phyloP scores from a whole-genome alignment of 352 stramenopile species.

The Thalassiosira hispida region DNA sequence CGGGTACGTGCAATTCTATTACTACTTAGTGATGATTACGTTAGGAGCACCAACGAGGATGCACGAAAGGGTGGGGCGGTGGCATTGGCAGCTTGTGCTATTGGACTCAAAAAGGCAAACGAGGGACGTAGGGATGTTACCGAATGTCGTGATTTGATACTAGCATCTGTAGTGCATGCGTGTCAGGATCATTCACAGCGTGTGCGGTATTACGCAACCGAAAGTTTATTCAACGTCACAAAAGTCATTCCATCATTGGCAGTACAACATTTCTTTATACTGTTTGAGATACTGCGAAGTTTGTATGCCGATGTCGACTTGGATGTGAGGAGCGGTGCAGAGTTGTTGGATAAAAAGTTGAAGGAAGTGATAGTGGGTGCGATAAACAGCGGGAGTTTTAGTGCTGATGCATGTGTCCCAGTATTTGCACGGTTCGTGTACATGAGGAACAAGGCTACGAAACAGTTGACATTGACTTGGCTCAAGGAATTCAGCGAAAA shows the following conservation, averaged over 20 bases:
- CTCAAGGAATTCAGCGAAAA: conserved; percentile 82
- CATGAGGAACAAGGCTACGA: conserved; percentile 84
- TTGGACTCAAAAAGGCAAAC: conserved; percentile 82
- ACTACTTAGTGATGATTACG: conserved; percentile 83
- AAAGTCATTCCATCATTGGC: conserved; percentile 80
- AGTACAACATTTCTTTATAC: conserved; percentile 85
- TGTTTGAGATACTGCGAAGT: conserved; percentile 83
- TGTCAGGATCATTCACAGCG: conserved; percentile 85
- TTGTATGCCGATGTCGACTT: conserved; percentile 82
- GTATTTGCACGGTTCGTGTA: conserved; percentile 84
- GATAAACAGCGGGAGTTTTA: conserved; percentile 80
- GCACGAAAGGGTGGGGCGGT: conserved; percentile 84
- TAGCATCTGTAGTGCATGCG: conserved; percentile 82
- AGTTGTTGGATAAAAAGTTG: conserved; percentile 82
- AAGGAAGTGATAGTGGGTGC: conserved; percentile 83
- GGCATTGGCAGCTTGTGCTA: conserved; percentile 82
- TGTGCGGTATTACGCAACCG: conserved; percentile 84
- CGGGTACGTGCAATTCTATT: conserved; percentile 80
- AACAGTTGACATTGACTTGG: conserved; percentile 82
- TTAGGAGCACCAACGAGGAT: conserved; percentile 81
- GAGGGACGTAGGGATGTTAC: conserved; percentile 54
- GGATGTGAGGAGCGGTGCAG: conserved; percentile 75
- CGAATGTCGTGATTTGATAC: conserved; percentile 83
- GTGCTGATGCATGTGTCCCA: conserved; percentile 77
- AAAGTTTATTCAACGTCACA: conserved; percentile 85